phyloP scores from a whole-genome alignment of 1,139 yeast genomes.

The Candida glucosophila region DNA sequence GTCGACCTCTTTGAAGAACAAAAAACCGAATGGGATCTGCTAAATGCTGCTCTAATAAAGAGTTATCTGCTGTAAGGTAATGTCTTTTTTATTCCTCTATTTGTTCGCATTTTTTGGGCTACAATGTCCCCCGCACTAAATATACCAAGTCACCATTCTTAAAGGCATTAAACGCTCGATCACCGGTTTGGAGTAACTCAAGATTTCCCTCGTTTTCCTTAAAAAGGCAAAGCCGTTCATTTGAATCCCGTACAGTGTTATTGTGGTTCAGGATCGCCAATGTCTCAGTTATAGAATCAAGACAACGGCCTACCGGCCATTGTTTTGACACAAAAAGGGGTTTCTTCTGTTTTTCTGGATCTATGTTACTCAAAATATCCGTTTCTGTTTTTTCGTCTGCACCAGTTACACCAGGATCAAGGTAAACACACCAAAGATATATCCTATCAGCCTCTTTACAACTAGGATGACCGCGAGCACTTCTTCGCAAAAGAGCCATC shows the following conservation, averaged over 20 bases:
- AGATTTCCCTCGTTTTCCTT: slow-evolving; percentile 21
- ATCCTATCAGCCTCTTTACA: slow-evolving; percentile 49
- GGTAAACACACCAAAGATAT: slow-evolving; percentile 50
- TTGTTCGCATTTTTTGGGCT: slow-evolving; percentile 1
- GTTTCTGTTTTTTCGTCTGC: slow-evolving; percentile 16
- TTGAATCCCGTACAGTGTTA: slow-evolving; percentile 36
- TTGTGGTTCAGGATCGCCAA: slow-evolving; percentile 50
- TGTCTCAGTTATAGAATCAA: slow-evolving; percentile 57
- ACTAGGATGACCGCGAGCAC: slow-evolving; percentile 63
- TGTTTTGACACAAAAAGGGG: slow-evolving; percentile 48
- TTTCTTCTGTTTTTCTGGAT: slow-evolving; percentile 18
- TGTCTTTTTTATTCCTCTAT: background rate
- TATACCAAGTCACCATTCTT: slow-evolving; percentile 45
- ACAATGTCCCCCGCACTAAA: slow-evolving; percentile 44
- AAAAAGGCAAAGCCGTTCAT: slow-evolving; percentile 40
- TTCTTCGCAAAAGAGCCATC: slow-evolving; percentile 29
- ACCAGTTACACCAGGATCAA: slow-evolving; percentile 23
- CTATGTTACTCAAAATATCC: slow-evolving; percentile 12
- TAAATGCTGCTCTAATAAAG: too few relatives aligned
- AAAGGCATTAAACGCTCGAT: slow-evolving; percentile 36
- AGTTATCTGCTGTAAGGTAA: too few relatives aligned
- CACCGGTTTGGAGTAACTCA: slow-evolving; percentile 20
- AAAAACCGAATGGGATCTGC: too few relatives aligned
- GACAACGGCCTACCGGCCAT: slow-evolving; percentile 73
- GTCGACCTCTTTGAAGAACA: too few relatives aligned